A percentile compares a stretch with the other conserved stretches of the same genome.
These are phyloP conservation scores for Emiliania huxleyi DNA, from an alignment of 78 protist genomes.

Conservation along the genomic window DNA sequence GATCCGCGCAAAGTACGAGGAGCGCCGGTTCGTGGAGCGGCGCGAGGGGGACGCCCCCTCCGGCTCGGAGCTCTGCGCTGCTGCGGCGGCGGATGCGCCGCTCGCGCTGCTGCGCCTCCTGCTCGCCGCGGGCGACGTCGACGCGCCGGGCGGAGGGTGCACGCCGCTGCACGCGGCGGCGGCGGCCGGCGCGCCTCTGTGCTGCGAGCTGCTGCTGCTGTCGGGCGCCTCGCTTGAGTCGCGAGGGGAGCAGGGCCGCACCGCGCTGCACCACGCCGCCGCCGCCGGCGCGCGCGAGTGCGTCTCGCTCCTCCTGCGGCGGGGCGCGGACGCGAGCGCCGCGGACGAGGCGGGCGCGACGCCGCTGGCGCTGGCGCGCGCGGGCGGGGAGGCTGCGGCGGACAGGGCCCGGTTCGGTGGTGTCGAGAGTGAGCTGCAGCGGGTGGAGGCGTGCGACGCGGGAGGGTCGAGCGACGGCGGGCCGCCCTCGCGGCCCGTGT, in stretches of 20 bases:
- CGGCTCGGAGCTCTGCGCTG: not conserved
- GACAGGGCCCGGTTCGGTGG: too few species aligned
- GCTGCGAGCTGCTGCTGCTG: not conserved
- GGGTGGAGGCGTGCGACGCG: too few species aligned
- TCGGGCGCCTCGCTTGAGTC: not conserved
- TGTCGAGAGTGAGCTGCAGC: too few species aligned
- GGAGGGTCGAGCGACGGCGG: too few species aligned
- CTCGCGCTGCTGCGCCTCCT: not conserved
- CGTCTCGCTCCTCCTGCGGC: not conserved
- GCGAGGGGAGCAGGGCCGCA: not conserved
- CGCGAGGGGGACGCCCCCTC: not conserved
- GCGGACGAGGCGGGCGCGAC: not conserved
- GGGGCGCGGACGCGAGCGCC: not conserved
- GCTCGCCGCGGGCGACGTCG: not conserved
- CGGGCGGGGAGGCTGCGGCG: not conserved
- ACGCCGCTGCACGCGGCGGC: not conserved
- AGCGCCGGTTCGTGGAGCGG: not conserved
- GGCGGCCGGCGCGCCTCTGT: too few species aligned
- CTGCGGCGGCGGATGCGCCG: not conserved
- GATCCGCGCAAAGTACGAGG: not conserved
- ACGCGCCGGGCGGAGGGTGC: not conserved
- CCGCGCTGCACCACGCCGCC: not conserved
- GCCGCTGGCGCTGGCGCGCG: not conserved
- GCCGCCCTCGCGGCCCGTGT: too few species aligned
- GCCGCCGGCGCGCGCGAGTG: not conserved